These are phyloP conservation scores for Hypholoma fasciculare DNA, from an alignment of 768 basidiomycete genomes.

Conservation along the genomic window DNA sequence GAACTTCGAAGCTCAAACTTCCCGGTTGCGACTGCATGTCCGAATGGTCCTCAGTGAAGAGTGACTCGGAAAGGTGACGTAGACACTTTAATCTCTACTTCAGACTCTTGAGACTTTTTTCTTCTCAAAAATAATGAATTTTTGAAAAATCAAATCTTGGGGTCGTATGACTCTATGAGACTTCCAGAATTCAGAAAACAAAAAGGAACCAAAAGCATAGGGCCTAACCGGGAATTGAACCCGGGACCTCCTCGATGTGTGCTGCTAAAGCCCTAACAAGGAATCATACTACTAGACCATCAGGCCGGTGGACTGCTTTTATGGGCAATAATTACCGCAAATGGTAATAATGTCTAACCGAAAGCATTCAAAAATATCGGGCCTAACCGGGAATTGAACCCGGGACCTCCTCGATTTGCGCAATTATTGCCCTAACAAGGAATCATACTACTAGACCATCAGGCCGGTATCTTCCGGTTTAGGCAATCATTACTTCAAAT, in stretches of 20 bases:
- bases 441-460: not conserved
- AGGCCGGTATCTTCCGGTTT: not conserved
- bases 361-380: conserved; percentile 41
- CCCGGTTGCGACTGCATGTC: too few relatives aligned
- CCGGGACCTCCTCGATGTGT: conserved; percentile 73
- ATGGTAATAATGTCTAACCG: conserved; percentile 34
- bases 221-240: conserved; percentile 72
- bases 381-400: conserved; percentile 74
- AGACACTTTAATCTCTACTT: too few relatives aligned
- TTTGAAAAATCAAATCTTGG: too few relatives aligned
- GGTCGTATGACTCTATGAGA: too few relatives aligned
- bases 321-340: too few relatives aligned
- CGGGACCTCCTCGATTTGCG: conserved; percentile 69
- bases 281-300: conserved; percentile 17
- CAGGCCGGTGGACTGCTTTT: not conserved
- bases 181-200: too few relatives aligned
- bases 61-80: too few relatives aligned
- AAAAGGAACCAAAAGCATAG: not conserved
- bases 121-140: too few relatives aligned
- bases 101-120: too few relatives aligned
- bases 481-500: not conserved
- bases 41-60: too few relatives aligned
- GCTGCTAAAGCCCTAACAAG: conserved; percentile 2
- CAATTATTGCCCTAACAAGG: not conserved
- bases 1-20: too few relatives aligned